Evolutionary conservation across 2,329 filamentous ascomycete species (phyloP).

Genomic region (Pseudogymnoascus sp.): DNA sequence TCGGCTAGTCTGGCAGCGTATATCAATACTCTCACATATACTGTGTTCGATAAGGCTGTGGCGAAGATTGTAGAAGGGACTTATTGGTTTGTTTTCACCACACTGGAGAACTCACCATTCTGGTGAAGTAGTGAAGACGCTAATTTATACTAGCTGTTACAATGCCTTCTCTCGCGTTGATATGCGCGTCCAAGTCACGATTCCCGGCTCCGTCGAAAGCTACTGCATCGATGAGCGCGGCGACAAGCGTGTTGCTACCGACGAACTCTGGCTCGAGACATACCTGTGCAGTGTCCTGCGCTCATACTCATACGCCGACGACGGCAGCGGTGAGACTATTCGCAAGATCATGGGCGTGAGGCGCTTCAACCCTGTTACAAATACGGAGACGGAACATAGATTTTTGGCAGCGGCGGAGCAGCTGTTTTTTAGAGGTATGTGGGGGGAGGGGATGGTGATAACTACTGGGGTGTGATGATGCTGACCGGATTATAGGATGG

Average conservation of each 20-base stretch:
- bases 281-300: constrained; percentile 92
- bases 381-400: constrained; percentile 94
- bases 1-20: constrained; percentile 95
- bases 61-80: constrained; percentile 86
- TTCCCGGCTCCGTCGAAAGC: constrained; percentile 91
- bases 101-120: neutral
- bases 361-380: constrained; percentile 94
- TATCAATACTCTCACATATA: constrained; percentile 94
- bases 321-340: constrained; percentile 88
- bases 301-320: constrained; percentile 93
- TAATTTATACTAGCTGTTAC: constrained; percentile 60
- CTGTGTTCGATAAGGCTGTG: constrained; percentile 68
- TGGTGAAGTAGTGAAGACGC: constrained; percentile 20
- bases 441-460: neutral
- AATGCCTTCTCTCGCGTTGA: constrained; percentile 98
- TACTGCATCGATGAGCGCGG: constrained; percentile 97
- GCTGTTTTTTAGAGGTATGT: constrained; percentile 81
- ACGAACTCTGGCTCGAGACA: constrained; percentile 93
- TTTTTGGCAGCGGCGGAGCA: constrained; percentile 92
- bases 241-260: constrained; percentile 86
- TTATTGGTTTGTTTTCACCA: constrained; percentile 62
- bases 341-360: constrained; percentile 96
- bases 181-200: constrained; percentile 97
- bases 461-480: neutral
- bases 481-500: constrained; percentile 55